Evolutionary conservation across 108 stramenopile species (phyloP).

Genomic region (Skeletonema menzelii): DNA sequence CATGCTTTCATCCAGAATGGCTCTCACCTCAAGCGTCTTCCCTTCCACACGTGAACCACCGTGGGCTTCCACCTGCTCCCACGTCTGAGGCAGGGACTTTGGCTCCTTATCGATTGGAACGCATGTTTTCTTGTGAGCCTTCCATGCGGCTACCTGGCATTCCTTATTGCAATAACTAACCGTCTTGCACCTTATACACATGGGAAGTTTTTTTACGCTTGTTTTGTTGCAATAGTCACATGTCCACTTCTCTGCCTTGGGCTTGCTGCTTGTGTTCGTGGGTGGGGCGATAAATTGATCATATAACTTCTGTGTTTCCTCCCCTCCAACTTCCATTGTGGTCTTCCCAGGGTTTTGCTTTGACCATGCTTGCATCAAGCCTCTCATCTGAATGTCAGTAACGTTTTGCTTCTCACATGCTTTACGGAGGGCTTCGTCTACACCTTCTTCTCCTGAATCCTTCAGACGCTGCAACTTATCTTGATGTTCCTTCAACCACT

Average conservation of each 20-base stretch:
- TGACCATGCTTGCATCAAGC: slow-evolving; percentile 20
- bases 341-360: slow-evolving; percentile 25
- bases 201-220: slow-evolving; percentile 18
- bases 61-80: slow-evolving; percentile 44
- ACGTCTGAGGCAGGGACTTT: slow-evolving; percentile 16
- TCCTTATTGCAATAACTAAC: slow-evolving; percentile 34
- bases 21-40: slow-evolving; percentile 37
- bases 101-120: slow-evolving; percentile 9
- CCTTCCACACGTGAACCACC: slow-evolving; percentile 24
- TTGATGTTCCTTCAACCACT: neutral
- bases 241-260: slow-evolving; percentile 18
- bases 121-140: slow-evolving; percentile 43
- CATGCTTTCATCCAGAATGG: slow-evolving; percentile 34
- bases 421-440: neutral
- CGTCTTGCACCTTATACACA: slow-evolving; percentile 40
- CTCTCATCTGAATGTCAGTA: neutral
- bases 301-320: slow-evolving; percentile 32
- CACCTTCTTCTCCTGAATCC: neutral
- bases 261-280: neutral
- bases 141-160: slow-evolving; percentile 39
- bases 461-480: slow-evolving; percentile 2
- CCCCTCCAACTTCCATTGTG: slow-evolving; percentile 24
- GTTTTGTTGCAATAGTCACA: slow-evolving; percentile 37
- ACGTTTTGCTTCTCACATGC: neutral
- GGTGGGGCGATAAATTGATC: slow-evolving; percentile 21